These are phyloP conservation scores for Mimosa bimucronata DNA, from an alignment of 306 rosid genomes.

Conservation along the genomic window DNA sequence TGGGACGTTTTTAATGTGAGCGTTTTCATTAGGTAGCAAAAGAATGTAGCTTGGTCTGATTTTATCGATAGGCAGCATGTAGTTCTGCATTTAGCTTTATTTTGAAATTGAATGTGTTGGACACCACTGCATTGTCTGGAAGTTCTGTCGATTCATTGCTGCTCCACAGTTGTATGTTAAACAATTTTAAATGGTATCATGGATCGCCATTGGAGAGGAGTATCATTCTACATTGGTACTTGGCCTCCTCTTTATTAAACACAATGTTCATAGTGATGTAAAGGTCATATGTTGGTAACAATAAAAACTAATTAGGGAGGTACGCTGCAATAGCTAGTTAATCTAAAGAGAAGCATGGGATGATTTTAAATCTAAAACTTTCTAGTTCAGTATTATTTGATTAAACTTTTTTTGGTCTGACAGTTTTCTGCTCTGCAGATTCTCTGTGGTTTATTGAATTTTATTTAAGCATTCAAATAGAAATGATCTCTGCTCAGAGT, in stretches of 20 bases:
- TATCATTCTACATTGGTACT: background rate
- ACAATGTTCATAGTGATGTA: background rate
- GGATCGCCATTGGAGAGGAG: background rate
- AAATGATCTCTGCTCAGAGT: background rate
- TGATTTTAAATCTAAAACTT: background rate
- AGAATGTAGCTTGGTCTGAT: background rate
- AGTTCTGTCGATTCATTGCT: constrained; percentile 2
- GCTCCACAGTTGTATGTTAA: background rate
- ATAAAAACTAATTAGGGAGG: background rate
- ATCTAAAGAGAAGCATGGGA: background rate
- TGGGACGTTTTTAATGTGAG: background rate
- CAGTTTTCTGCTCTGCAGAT: background rate
- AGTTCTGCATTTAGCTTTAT: background rate
- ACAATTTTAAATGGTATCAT: background rate
- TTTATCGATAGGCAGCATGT: background rate
- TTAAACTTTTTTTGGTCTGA: background rate
- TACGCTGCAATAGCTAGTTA: background rate
- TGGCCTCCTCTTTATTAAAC: background rate
- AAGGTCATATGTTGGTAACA: background rate
- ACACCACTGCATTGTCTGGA: background rate
- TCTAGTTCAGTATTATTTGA: background rate
- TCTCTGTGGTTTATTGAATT: background rate
- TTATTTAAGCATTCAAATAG: background rate
- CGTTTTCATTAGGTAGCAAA: background rate
- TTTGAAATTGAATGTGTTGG: background rate